Conservation (phyloP, 345 rosid species). For the Eucalyptus urophylla region DNA sequence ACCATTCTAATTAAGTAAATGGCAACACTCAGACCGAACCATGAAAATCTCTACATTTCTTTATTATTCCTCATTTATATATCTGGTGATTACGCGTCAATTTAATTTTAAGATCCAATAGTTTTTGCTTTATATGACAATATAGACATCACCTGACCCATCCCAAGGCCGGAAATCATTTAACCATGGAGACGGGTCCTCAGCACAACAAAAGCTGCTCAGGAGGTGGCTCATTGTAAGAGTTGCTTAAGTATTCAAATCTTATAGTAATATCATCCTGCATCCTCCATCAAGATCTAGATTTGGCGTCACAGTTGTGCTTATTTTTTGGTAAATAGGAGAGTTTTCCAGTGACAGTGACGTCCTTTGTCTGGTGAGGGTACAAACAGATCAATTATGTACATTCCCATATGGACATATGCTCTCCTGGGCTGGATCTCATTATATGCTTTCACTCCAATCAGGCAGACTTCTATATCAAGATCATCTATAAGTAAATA, state of each 20-base stretch:
- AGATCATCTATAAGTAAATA: background rate
- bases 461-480: background rate
- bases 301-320: background rate
- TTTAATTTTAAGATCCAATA: background rate
- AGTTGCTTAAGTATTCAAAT: background rate
- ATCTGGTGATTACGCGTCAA: background rate
- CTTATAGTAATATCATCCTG: background rate
- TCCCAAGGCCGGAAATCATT: background rate
- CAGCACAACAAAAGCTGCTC: background rate
- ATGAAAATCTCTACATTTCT: rapidly evolving
- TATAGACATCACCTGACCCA: background rate
- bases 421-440: background rate
- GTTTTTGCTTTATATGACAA: no score
- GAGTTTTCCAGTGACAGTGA: background rate
- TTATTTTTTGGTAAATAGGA: background rate
- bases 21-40: background rate
- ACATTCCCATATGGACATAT: background rate
- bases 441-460: background rate
- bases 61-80: background rate
- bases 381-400: background rate
- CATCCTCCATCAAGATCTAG: background rate
- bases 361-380: background rate
- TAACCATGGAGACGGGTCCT: background rate
- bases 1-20: background rate
- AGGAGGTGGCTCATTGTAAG: background rate